Percentiles rank a stretch among this genome's conserved stretches.
Conservation (phyloP, 495 filamentous ascomycete genomes). For the Penicillium lividum region DNA sequence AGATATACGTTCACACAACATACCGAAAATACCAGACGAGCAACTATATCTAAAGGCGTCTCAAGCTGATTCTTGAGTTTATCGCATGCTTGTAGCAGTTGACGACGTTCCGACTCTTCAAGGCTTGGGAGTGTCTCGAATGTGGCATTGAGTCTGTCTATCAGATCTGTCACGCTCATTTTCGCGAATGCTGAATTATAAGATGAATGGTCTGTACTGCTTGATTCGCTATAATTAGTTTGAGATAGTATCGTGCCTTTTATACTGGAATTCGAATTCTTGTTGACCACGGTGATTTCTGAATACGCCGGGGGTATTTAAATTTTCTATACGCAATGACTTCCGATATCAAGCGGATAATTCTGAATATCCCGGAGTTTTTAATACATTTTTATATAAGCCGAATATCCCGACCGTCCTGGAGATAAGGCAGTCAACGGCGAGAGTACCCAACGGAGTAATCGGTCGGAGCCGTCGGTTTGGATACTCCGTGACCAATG, state of each 20-base stretch:
- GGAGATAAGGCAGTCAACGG: conserved; percentile 1
- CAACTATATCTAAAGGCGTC: conserved; percentile 6
- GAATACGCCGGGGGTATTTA: neutral
- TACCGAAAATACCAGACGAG: conserved; percentile 25
- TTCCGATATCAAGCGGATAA: neutral
- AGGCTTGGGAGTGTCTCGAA: conserved; percentile 11
- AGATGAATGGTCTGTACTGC: too few relatives aligned
- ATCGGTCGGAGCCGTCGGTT: conserved; percentile 22
- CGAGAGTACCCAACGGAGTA: conserved; percentile 15
- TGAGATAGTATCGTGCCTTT: neutral
- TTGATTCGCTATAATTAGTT: too few relatives aligned
- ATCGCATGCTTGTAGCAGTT: conserved; percentile 24
- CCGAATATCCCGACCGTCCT: neutral
- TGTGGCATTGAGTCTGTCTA: conserved; percentile 8
- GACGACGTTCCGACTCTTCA: conserved; percentile 9
- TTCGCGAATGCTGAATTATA: neutral
- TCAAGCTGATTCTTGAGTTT: conserved; percentile 12
- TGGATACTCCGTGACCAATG: neutral
- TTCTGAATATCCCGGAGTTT: neutral
- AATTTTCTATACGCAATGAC: neutral
- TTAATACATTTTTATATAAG: neutral
- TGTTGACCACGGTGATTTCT: neutral
- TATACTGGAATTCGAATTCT: neutral
- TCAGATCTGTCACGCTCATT: conserved; percentile 10
- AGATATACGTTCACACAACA: conserved; percentile 4